Evolutionary conservation across 805 yeast genomes (phyloP), one percentile per base, ranked within the genome.

Genomic region (Zygoascus tannicola): DNA sequence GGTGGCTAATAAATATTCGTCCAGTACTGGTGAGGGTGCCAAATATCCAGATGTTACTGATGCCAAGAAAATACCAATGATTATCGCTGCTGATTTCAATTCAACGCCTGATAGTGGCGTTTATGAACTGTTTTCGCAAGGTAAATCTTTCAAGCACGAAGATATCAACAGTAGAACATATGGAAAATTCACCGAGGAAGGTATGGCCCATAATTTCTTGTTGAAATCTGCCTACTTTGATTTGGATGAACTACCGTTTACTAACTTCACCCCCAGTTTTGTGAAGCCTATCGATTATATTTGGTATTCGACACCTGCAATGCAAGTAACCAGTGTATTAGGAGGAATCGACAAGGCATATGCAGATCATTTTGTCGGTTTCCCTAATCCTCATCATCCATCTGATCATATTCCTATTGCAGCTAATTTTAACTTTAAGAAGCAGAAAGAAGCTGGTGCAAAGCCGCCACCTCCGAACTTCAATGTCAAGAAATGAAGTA

Each of bases 71-170:
- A 63, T 80, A 22, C 88, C 96, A n/a, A 64, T 87, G 47, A 64
- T 90, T 15, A 78, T 92, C 33, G 85, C 97, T 67, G 97, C 97
- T 62, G 98, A 92, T 69, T 88, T 87, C 69, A 92, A 92, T 65
- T 90, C 97, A 1, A 80, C 81, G 41, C 67, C 73, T 16, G 79
- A 82, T 55, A 81, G 94, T 51, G 98, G 97, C 2, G 99, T 92
- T 16, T 90, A 85, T 61, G 92, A 87, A 66, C 71, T 92, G 51
- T 75, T 92, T 55, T 76, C 92, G 28, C 80, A 81, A 28, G 95
- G 97, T 32, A 65, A 74, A 32, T 86, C 83, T n/a, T 71, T 77
- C 44, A 74, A 78, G 40, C 97, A 90, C 62, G 69, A 65, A 19
- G 98, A 92, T 63, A 69, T 88, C 59, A 78, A 75, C 30, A 94